Base-by-base conservation (phyloP, 2,329 filamentous ascomycete genomes). In the Didymella pinodella region DNA sequence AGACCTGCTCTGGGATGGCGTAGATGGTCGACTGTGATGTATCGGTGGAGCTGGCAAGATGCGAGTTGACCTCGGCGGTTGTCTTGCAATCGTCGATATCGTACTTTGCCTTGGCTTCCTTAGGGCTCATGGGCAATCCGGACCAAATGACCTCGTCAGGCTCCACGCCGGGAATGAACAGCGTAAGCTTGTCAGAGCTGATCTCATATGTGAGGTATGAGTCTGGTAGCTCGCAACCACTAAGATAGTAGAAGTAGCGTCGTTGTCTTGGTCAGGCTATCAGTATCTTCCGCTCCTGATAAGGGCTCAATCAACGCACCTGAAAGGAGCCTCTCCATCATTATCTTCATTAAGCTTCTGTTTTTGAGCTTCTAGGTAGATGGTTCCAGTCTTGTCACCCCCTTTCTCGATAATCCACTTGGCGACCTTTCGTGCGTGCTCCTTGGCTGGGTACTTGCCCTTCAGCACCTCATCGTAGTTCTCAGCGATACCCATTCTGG, bases 81-180 rank as follows among this genome's bases (percentile, higher is more conserved):
- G 87, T 87, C 57, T 85, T 84, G 63, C 94, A 92, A 34, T 86
- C 82, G 75, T 98, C 94, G 44, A 83, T 74, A 50, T 83, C 80
- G 67, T 79, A 98, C 64, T 86, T 84, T 47, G 85, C 79, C 61
- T 90, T 80, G 7, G 94, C 94, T 72, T 97, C 90, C 41, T 90
- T 84, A 32, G 85, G 80, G 34, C 88, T 91, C 61, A 96, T 81
- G 0, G 94, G 95, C 16, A 98, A 84, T 12, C 95, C 95, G 28
- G 90, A 91, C 94, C 94, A 99, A 73, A 98, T 92, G 58, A 98
- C 93, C 54, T 88, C 88, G 43, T 95, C 91, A n/a, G 92, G 86
- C 68, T 97, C 88, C 69, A 93, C 86, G 16, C 93, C 91, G 2
- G 95, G 94, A 69, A 99, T 94, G 80, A 93, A 99, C 48, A 99